Conservation (phyloP, 2,329 filamentous ascomycete species). For the Penicillium sp. region DNA sequence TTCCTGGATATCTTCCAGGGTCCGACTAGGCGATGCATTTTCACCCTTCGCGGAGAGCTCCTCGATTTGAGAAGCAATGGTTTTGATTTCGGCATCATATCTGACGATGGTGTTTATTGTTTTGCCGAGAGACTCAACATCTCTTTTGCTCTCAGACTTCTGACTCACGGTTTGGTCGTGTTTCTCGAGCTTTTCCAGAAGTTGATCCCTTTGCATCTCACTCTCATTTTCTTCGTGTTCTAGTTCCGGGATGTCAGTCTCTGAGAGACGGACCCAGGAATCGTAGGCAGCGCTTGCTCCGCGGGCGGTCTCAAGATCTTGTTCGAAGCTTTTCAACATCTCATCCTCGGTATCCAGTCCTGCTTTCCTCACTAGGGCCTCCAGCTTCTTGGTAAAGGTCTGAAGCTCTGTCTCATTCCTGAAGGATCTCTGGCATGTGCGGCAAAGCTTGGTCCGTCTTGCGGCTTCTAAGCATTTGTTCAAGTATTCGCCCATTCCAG, state of each 20-base stretch:
- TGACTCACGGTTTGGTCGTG: slow-evolving; percentile 62
- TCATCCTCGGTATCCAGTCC: slow-evolving; percentile 55
- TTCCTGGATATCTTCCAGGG: slow-evolving; percentile 77
- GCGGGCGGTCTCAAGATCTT: slow-evolving; percentile 57
- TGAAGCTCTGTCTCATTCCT: slow-evolving; percentile 54
- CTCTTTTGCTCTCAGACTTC: slow-evolving; percentile 58
- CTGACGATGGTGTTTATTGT: slow-evolving; percentile 70
- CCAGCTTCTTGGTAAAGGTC: slow-evolving; percentile 60
- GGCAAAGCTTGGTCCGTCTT: slow-evolving; percentile 65
- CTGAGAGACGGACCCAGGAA: slow-evolving; percentile 61
- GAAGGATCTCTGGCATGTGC: slow-evolving; percentile 68
- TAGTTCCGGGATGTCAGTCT: slow-evolving; percentile 63
- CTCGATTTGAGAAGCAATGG: slow-evolving; percentile 66
- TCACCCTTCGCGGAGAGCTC: slow-evolving; percentile 71
- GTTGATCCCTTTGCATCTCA: slow-evolving; percentile 55
- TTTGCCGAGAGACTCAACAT: slow-evolving; percentile 69
- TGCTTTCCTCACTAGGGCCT: slow-evolving; percentile 48
- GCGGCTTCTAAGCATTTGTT: slow-evolving; percentile 60
- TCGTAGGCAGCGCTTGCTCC: slow-evolving; percentile 65
- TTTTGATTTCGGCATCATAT: slow-evolving; percentile 64
- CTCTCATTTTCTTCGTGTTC: slow-evolving; percentile 58
- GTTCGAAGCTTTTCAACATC: slow-evolving; percentile 57
- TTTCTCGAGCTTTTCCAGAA: slow-evolving; percentile 59
- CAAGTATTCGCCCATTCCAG: slow-evolving; percentile 66
- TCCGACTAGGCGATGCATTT: slow-evolving; percentile 58